phyloP scores from a whole-genome alignment of 306 rosid species.

The Trifolium subterraneum region DNA sequence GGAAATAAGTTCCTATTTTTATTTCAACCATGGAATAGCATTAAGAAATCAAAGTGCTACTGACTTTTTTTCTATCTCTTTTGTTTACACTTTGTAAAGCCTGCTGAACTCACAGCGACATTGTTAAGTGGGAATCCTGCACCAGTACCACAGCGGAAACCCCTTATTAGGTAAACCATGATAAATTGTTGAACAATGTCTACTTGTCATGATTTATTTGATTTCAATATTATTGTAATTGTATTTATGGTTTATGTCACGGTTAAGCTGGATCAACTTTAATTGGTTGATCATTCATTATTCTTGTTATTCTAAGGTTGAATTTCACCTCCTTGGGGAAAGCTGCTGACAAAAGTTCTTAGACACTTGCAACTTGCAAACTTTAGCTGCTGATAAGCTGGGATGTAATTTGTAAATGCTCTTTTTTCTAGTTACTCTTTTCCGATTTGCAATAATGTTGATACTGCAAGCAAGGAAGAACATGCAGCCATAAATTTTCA shows the following conservation, averaged over 20 bases:
- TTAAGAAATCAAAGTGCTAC: slow-evolving; percentile 26
- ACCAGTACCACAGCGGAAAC: slow-evolving; percentile 63
- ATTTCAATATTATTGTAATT: slow-evolving; percentile 10
- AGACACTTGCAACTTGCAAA: slow-evolving; percentile 26
- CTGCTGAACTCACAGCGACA: slow-evolving; percentile 66
- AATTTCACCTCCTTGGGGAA: slow-evolving; percentile 79
- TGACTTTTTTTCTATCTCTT: slow-evolving; percentile 7
- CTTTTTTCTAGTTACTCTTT: slow-evolving; percentile 24
- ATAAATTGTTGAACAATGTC: slow-evolving; percentile 11
- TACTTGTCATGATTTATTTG: slow-evolving; percentile 14
- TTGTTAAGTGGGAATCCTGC: slow-evolving; percentile 48
- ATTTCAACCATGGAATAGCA: neutral
- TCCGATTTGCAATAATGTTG: slow-evolving; percentile 37
- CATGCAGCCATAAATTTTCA: slow-evolving; percentile 27
- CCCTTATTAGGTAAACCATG: slow-evolving; percentile 68
- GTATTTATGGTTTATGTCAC: neutral
- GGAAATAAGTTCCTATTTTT: neutral
- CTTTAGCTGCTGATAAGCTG: slow-evolving; percentile 30
- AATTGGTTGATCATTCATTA: slow-evolving; percentile 33
- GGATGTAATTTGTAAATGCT: slow-evolving; percentile 21
- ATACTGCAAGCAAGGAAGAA: slow-evolving; percentile 17
- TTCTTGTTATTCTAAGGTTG: slow-evolving; percentile 57
- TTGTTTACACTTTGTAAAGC: slow-evolving; percentile 49
- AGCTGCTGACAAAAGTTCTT: slow-evolving; percentile 66
- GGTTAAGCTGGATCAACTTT: slow-evolving; percentile 5